Percentiles rank a stretch among this genome's conserved stretches.
Conservation (phyloP, 148 eudicot genomes). For the Cornus suecica region DNA sequence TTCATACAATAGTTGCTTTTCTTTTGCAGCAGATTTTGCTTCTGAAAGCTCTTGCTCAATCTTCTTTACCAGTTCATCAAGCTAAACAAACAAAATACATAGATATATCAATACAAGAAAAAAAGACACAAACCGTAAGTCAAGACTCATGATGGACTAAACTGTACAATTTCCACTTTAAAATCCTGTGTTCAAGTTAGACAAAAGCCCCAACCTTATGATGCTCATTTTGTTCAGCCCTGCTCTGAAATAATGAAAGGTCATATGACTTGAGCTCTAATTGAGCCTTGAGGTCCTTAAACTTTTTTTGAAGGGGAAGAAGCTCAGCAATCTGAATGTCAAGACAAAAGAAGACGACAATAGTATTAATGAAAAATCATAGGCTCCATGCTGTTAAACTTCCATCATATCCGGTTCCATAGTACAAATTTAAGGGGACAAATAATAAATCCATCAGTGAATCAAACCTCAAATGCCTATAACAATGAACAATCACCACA, state of each 20-base stretch:
- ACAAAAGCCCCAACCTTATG: constrained; percentile 68
- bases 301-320: constrained; percentile 79
- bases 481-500: not conserved
- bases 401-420: not conserved
- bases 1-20: constrained; percentile 53
- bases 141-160: not conserved
- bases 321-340: constrained; percentile 59
- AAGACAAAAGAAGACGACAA: constrained; percentile 10
- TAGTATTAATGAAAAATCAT: not conserved
- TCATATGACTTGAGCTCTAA: constrained; percentile 85
- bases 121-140: not conserved
- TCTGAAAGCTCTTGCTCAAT: constrained; percentile 84
- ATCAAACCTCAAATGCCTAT: not conserved
- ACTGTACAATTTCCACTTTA: constrained; percentile 1
- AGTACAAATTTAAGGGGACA: not conserved
- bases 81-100: constrained; percentile 39
- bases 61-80: constrained; percentile 74
- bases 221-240: constrained; percentile 95
- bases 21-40: constrained; percentile 61
- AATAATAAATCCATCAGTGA: not conserved
- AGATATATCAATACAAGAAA: not conserved
- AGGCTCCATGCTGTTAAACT: not conserved
- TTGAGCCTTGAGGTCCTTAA: constrained; percentile 63
- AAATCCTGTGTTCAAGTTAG: not conserved
- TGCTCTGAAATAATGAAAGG: constrained; percentile 68